Evolutionary conservation across 441 rosid species (phyloP).

Genomic region (Bocquillonia castaneifolia): DNA sequence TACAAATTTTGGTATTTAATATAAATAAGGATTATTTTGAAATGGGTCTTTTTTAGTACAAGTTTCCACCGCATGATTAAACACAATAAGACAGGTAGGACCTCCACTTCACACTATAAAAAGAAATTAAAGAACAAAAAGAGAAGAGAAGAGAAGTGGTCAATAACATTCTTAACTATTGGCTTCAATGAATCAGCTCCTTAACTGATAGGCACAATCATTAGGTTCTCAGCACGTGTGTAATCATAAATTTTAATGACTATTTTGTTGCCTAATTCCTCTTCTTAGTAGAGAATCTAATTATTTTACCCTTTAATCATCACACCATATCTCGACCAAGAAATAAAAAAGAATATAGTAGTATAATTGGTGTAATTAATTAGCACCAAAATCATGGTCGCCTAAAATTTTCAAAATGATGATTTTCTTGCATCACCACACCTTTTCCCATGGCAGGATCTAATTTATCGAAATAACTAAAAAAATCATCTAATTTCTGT

Average conservation of each 20-base stretch:
- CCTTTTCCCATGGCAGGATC: neutral
- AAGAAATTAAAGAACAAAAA: neutral
- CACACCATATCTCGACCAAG: conserved; percentile 14
- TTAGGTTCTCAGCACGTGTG: conserved; percentile 54
- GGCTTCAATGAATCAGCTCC: conserved; percentile 30
- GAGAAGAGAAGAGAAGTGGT: conserved; percentile 12
- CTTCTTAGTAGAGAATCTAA: conserved; percentile 18
- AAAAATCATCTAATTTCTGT: neutral
- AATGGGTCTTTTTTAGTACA: neutral
- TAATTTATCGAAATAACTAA: neutral
- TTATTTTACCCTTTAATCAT: conserved; percentile 11
- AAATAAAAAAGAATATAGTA: neutral
- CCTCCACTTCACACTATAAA: neutral
- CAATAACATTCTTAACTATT: conserved; percentile 18
- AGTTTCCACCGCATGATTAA: conserved; percentile 11
- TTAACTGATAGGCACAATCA: conserved; percentile 38
- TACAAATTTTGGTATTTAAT: no score
- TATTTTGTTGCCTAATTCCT: conserved; percentile 21
- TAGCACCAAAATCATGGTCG: neutral
- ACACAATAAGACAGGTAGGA: neutral
- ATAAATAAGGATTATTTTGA: no score
- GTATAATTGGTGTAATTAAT: neutral
- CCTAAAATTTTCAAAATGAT: neutral
- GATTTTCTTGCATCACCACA: neutral
- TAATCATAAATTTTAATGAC: conserved; percentile 33